These are phyloP conservation scores for Drechslerella coelobrocha DNA, from an alignment of 2,329 filamentous ascomycete genomes.

Conservation along the genomic window DNA sequence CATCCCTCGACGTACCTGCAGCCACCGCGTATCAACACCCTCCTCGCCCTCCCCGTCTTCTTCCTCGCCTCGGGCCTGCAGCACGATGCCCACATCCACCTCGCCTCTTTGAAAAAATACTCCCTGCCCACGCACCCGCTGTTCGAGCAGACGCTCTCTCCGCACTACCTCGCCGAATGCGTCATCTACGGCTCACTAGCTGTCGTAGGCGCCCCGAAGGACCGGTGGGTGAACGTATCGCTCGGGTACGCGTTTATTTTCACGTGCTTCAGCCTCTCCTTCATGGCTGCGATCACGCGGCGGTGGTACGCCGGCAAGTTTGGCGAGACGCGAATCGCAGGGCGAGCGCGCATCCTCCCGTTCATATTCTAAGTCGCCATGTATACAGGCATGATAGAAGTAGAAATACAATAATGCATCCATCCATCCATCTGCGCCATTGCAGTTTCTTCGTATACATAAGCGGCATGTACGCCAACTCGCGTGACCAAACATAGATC, in stretches of 20 bases:
- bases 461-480: background rate
- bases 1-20: slow-evolving; percentile 56
- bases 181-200: slow-evolving; percentile 81
- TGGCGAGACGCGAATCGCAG: slow-evolving; percentile 68
- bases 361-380: slow-evolving; percentile 31
- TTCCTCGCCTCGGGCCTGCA: slow-evolving; percentile 74
- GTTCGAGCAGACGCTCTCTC: slow-evolving; percentile 77
- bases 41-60: slow-evolving; percentile 69
- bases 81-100: slow-evolving; percentile 73
- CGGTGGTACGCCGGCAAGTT: slow-evolving; percentile 81
- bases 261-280: slow-evolving; percentile 77
- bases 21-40: slow-evolving; percentile 62
- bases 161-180: slow-evolving; percentile 91
- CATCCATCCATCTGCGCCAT: no score
- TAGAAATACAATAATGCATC: no score
- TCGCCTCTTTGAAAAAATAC: slow-evolving; percentile 79
- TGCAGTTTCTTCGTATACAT: slow-evolving; percentile 11
- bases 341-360: slow-evolving; percentile 28
- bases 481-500: no score
- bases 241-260: slow-evolving; percentile 74
- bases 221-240: slow-evolving; percentile 73
- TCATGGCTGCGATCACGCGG: slow-evolving; percentile 79
- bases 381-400: background rate
- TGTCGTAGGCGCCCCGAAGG: slow-evolving; percentile 73
- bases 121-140: slow-evolving; percentile 75